Conservation (phyloP, 2,329 filamentous ascomycete species). For the Penicillium digitatum region DNA sequence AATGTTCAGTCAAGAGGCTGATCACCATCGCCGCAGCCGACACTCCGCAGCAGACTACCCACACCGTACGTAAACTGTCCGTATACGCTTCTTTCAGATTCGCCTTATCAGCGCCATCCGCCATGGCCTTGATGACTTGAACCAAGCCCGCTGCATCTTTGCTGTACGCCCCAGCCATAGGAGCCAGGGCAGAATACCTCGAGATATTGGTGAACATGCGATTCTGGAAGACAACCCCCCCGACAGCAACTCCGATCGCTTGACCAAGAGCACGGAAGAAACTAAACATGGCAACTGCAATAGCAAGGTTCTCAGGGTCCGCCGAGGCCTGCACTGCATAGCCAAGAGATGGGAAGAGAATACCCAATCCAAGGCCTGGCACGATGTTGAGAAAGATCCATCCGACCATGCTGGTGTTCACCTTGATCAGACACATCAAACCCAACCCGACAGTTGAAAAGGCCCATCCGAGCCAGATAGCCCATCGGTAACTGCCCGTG, state of each 20-base stretch:
- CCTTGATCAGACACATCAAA: slow-evolving; percentile 35
- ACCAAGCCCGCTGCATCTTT: slow-evolving; percentile 58
- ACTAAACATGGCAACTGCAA: slow-evolving; percentile 61
- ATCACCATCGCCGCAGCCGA: slow-evolving; percentile 49
- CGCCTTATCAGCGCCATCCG: slow-evolving; percentile 38
- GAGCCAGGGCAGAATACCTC: slow-evolving; percentile 48
- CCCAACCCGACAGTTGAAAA: slow-evolving; percentile 58
- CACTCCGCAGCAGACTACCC: slow-evolving; percentile 55
- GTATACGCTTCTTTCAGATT: slow-evolving; percentile 53
- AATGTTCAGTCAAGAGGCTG: slow-evolving; percentile 52
- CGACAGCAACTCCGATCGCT: slow-evolving; percentile 61
- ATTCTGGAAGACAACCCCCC: slow-evolving; percentile 68
- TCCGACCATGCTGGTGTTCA: slow-evolving; percentile 47
- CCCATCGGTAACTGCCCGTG: slow-evolving; percentile 58
- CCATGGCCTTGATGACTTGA: slow-evolving; percentile 55
- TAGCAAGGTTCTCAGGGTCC: slow-evolving; percentile 55
- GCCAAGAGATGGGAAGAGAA: slow-evolving; percentile 62
- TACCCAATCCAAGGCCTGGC: slow-evolving; percentile 59
- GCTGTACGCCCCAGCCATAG: slow-evolving; percentile 49
- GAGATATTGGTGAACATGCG: slow-evolving; percentile 52
- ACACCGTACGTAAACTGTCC: slow-evolving; percentile 53
- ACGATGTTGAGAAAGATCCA: slow-evolving; percentile 62
- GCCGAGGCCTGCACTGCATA: slow-evolving; percentile 62
- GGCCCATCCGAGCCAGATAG: slow-evolving; percentile 60
- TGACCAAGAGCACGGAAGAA: slow-evolving; percentile 66